Evolutionary conservation across 2,329 filamentous ascomycete species (phyloP).

Genomic region (Cladophialophora psammophila): DNA sequence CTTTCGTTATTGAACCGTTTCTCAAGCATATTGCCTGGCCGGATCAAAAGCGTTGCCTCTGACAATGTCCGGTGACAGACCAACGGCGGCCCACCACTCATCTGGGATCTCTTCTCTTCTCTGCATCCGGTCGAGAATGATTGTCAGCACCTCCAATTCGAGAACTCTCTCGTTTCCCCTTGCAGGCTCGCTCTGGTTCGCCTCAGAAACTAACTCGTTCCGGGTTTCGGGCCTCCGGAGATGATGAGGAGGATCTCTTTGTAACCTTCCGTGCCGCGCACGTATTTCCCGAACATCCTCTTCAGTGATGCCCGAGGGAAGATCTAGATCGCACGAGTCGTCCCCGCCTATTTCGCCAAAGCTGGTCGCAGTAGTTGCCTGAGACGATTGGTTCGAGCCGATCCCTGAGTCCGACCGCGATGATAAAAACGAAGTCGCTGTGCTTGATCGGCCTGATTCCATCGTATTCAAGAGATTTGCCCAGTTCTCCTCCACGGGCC

Average conservation of each 20-base stretch:
- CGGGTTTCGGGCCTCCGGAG: background rate
- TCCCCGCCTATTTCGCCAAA: conserved; percentile 40
- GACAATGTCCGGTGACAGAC: conserved; percentile 56
- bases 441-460: conserved; percentile 81
- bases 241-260: background rate
- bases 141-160: conserved; percentile 71
- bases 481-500: conserved; percentile 68
- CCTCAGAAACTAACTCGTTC: conserved; percentile 4
- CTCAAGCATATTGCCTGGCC: background rate
- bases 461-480: conserved; percentile 81
- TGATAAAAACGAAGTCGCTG: conserved; percentile 82
- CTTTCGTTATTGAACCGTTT: background rate
- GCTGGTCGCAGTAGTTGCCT: conserved; percentile 43
- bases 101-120: conserved; percentile 78
- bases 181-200: conserved; percentile 15
- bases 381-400: conserved; percentile 43
- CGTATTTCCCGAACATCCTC: conserved; percentile 40
- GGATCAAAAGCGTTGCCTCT: conserved; percentile 25
- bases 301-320: conserved; percentile 40
- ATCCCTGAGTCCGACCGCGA: conserved; percentile 55
- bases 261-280: conserved; percentile 34
- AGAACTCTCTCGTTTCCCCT: conserved; percentile 23
- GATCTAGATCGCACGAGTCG: conserved; percentile 39
- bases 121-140: conserved; percentile 73
- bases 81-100: conserved; percentile 79